phyloP scores from a whole-genome alignment of 2,329 filamentous ascomycete species.

The Fusarium abutilonis region DNA sequence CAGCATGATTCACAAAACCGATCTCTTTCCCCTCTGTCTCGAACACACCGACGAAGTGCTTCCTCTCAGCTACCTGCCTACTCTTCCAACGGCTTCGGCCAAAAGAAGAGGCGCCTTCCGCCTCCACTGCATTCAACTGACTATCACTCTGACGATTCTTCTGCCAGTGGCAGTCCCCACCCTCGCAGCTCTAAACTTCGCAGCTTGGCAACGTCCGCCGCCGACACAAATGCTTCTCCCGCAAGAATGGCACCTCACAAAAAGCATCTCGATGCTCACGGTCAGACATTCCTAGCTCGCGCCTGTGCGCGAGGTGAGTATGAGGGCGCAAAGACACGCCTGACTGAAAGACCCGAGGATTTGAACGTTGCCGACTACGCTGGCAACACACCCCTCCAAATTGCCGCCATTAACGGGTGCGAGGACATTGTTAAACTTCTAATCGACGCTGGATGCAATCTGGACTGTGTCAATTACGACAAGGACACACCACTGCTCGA shows the following conservation, averaged over 20 bases:
- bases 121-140: slow-evolving; percentile 70
- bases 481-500: slow-evolving; percentile 95
- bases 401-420: slow-evolving; percentile 87
- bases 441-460: slow-evolving; percentile 83
- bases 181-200: slow-evolving; percentile 67
- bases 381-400: slow-evolving; percentile 94
- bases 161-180: slow-evolving; percentile 67
- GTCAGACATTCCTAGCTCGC: slow-evolving; percentile 88
- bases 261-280: slow-evolving; percentile 90
- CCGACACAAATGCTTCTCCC: slow-evolving; percentile 71
- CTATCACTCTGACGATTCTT: slow-evolving; percentile 75
- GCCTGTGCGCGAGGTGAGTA: slow-evolving; percentile 88
- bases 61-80: slow-evolving; percentile 70
- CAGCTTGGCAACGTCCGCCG: slow-evolving; percentile 64
- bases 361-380: slow-evolving; percentile 91
- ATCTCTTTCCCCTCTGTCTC: slow-evolving; percentile 69
- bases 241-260: slow-evolving; percentile 78
- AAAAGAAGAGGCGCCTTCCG: slow-evolving; percentile 70
- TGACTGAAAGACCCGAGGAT: slow-evolving; percentile 84
- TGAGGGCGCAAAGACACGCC: slow-evolving; percentile 77
- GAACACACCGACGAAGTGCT: slow-evolving; percentile 69
- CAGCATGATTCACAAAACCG: slow-evolving; percentile 50
- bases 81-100: slow-evolving; percentile 63
- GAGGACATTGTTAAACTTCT: slow-evolving; percentile 88
- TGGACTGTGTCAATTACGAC: slow-evolving; percentile 81